These are phyloP conservation scores for Solanum stenotomum DNA, from an alignment of 257 asterid genomes.

Conservation along the genomic window DNA sequence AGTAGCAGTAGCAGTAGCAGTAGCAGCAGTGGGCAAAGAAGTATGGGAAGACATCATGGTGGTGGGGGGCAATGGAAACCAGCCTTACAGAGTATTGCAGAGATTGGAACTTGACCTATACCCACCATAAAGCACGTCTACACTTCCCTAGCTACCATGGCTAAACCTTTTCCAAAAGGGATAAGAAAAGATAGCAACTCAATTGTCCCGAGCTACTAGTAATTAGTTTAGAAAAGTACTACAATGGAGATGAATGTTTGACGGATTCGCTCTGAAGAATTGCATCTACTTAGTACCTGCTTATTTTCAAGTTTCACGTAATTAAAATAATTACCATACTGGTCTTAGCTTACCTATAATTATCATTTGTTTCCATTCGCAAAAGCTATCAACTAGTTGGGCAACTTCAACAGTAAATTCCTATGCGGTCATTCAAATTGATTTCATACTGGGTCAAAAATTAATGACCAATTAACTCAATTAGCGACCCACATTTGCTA, in stretches of 20 bases:
- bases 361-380: not conserved
- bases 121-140: not conserved
- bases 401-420: not conserved
- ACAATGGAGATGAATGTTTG: not conserved
- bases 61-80: conserved; percentile 45
- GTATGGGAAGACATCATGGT: conserved; percentile 21
- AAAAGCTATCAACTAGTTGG: too few relatives aligned
- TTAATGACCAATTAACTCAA: not conserved
- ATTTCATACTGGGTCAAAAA: not conserved
- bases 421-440: not conserved
- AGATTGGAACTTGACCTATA: conserved; percentile 31
- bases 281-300: not conserved
- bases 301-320: not conserved
- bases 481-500: not conserved
- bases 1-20: not conserved
- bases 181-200: not conserved
- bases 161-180: not conserved
- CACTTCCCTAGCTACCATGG: not conserved
- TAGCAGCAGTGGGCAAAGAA: not conserved
- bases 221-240: not conserved
- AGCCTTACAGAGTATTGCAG: conserved; percentile 49
- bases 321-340: not conserved
- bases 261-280: not conserved
- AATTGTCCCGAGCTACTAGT: not conserved
- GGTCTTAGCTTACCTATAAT: not conserved